Conservation (phyloP, 257 asterid genomes). For the Cinchona pubescens region DNA sequence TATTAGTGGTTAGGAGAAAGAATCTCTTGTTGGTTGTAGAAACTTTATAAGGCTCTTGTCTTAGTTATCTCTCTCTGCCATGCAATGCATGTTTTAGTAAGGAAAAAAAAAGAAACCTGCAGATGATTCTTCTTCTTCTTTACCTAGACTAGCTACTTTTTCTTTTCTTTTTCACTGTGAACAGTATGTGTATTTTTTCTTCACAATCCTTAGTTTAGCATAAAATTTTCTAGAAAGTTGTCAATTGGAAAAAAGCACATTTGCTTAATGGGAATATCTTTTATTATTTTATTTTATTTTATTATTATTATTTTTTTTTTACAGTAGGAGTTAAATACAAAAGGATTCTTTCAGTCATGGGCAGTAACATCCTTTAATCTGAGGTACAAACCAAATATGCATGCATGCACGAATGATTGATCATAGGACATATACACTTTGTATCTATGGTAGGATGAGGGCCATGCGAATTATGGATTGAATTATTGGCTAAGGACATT, state of each 20-base stretch:
- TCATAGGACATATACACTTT: neutral
- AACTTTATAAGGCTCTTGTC: slow-evolving; percentile 27
- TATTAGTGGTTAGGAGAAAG: slow-evolving; percentile 36
- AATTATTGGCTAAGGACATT: too few relatives aligned
- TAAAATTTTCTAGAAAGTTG: slow-evolving; percentile 19
- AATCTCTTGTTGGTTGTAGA: slow-evolving; percentile 27
- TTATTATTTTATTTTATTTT: too few relatives aligned
- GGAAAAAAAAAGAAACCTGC: too few relatives aligned
- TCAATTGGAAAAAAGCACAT: slow-evolving; percentile 14
- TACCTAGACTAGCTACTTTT: slow-evolving; percentile 28
- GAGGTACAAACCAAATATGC: neutral
- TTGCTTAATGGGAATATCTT: slow-evolving; percentile 11
- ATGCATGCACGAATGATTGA: neutral
- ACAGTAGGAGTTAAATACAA: neutral
- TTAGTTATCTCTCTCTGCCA: too few relatives aligned
- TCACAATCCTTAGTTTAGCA: slow-evolving; percentile 34
- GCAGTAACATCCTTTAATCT: neutral
- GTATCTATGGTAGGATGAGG: neutral
- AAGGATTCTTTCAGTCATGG: neutral
- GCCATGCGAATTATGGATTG: too few relatives aligned
- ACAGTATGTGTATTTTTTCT: slow-evolving; percentile 38
- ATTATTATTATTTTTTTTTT: too few relatives aligned
- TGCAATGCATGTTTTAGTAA: neutral
- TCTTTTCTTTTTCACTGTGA: slow-evolving; percentile 22
- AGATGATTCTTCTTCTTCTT: slow-evolving; percentile 53